Evolutionary conservation across 768 basidiomycete genomes (phyloP).

Genomic region (Sporobolomyces roseus): DNA sequence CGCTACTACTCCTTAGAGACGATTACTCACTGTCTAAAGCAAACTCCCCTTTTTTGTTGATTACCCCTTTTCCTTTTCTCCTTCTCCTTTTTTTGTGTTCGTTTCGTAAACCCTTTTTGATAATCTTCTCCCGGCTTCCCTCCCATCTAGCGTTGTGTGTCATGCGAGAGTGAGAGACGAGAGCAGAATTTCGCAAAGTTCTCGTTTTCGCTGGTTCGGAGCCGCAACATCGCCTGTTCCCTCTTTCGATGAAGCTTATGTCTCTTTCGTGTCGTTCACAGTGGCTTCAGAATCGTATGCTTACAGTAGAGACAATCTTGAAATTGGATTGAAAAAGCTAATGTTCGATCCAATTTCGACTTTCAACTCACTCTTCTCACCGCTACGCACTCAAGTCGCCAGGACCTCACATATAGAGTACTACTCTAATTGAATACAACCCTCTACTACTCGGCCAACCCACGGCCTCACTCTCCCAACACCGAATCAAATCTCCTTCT

Average conservation of each 20-base stretch:
- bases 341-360: neutral
- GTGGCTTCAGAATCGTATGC: too few relatives aligned
- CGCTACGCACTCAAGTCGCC: too few relatives aligned
- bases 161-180: too few relatives aligned
- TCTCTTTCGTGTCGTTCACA: too few relatives aligned
- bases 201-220: too few relatives aligned
- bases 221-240: too few relatives aligned
- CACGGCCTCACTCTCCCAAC: neutral
- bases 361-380: neutral
- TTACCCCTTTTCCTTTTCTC: neutral
- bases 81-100: neutral
- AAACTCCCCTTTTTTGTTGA: neutral
- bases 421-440: slow-evolving; percentile 5
- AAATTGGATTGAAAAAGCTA: neutral
- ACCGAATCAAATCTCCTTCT: neutral
- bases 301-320: too few relatives aligned
- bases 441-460: neutral
- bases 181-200: too few relatives aligned
- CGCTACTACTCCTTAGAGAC: neutral
- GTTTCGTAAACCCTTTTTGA: neutral
- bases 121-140: neutral
- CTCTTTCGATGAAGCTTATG: too few relatives aligned
- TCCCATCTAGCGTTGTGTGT: too few relatives aligned
- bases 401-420: too few relatives aligned
- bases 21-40: too few relatives aligned